Base-by-base conservation (phyloP, 768 basidiomycete species). In the Tricholoma hemisulphureum region DNA sequence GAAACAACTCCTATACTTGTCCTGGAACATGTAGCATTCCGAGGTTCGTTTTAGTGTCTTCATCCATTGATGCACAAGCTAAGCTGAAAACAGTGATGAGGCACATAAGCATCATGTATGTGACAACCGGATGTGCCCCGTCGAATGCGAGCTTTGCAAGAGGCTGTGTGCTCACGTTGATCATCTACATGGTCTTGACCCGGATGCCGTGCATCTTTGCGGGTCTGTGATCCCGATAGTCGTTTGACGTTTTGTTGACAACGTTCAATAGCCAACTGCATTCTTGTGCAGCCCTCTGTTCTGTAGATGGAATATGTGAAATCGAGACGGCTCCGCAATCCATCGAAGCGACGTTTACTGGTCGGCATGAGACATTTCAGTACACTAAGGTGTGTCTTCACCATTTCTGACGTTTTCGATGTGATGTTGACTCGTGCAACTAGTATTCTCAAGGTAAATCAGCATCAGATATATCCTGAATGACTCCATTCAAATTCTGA, bases 341-440 rank as follows among this genome's bases (percentile, higher is more conserved):
- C 0, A 78, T 87, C 31, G 81, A 85, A 62, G 82, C 84, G 5
- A 85, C 83, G 0, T 87, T 87, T 60, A 80, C 78, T 0, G 86
- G 85, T 0, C 73, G 68, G 57, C 81, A 86, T 50, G 82, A 85
- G 58, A 84, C 79, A 1, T 87, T 86, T 62, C 79, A 83, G 63
- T 87, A 83, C 51, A 87, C 86, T 0, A 87, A 86, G 75, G 86
- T 83, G 51, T 24, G 26, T 18, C 32, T 79, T 2, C 84, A 85
- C 74, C 80, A 82, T 83, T 53, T 18, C 69, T 58, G 29, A 0
- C 18, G 24, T 20, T 14, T 37, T 32, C 60, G 50, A n/a, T 10
- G 20, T 18, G 16, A 51, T 18, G 1, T 13, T 34, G 4, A 34
- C 28, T 51, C 11, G 14, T n/a, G 8, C 16, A 5, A 51, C 50